These are phyloP conservation scores for Phytophthora sansomeana DNA, from an alignment of 352 stramenopile species.

Conservation along the genomic window DNA sequence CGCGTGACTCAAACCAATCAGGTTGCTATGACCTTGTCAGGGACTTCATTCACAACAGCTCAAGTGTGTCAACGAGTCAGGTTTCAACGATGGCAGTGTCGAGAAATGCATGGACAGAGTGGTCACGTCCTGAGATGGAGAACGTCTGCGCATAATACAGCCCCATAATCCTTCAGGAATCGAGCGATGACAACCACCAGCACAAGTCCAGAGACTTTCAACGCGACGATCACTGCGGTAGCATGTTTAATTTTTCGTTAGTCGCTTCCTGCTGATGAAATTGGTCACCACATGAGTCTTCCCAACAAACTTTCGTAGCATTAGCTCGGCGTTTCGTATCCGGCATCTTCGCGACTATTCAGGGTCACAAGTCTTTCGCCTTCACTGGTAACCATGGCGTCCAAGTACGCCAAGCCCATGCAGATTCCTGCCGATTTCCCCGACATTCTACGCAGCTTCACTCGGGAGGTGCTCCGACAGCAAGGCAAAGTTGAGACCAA, in stretches of 20 bases:
- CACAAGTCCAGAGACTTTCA: too few species aligned
- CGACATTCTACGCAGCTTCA: conserved; percentile 77
- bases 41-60: conserved; percentile 15
- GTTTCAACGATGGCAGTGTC: not conserved
- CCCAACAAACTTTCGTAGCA: too few species aligned
- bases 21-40: conserved; percentile 12
- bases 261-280: too few species aligned
- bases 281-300: too few species aligned
- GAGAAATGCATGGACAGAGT: conserved; percentile 25
- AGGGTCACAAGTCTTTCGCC: not conserved
- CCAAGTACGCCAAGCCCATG: conserved; percentile 86
- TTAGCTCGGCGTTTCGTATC: too few species aligned
- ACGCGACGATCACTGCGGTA: too few species aligned
- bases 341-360: conserved; percentile 20
- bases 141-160: conserved; percentile 22
- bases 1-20: conserved; percentile 39
- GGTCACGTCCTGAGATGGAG: conserved; percentile 22
- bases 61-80: conserved; percentile 16
- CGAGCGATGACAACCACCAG: conserved; percentile 19
- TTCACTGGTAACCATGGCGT: conserved; percentile 59
- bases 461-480: conserved; percentile 83
- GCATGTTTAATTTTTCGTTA: too few species aligned
- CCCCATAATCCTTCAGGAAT: conserved; percentile 28
- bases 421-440: conserved; percentile 78
- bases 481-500: conserved; percentile 85